Conservation (phyloP, 768 basidiomycete species). For the Collybia mongolica region DNA sequence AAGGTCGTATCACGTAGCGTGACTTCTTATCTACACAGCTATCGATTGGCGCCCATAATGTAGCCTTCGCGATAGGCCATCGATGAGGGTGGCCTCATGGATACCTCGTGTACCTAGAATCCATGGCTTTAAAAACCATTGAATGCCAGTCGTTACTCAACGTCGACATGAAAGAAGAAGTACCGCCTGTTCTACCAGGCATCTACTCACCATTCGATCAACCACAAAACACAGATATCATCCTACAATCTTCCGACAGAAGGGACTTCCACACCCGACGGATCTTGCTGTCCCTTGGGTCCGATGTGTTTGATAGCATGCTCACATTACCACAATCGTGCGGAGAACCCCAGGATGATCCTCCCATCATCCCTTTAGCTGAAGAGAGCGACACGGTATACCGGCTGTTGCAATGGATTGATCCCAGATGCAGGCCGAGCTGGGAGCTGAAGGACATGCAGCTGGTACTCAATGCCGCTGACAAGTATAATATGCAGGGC, state of each 20-base stretch:
- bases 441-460: slow-evolving; percentile 32
- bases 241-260: slow-evolving; percentile 25
- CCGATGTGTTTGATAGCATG: slow-evolving; percentile 30
- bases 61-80: no score
- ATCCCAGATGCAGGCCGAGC: slow-evolving; percentile 34
- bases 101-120: no score
- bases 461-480: slow-evolving; percentile 30
- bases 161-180: no score
- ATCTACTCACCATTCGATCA: slow-evolving; percentile 15
- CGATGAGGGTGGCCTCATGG: no score
- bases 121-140: no score
- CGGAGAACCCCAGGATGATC: slow-evolving; percentile 1
- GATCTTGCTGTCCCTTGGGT: slow-evolving; percentile 23
- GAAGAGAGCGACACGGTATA: slow-evolving; percentile 7
- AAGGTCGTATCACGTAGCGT: no score
- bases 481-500: slow-evolving; percentile 37
- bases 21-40: no score
- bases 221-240: slow-evolving; percentile 17
- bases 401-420: slow-evolving; percentile 31
- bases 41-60: no score
- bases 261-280: slow-evolving; percentile 28
- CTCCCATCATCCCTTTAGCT: slow-evolving; percentile 7
- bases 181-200: no score
- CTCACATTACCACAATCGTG: slow-evolving; percentile 17
- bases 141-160: no score